Evolutionary conservation across 1,139 yeast species (phyloP), one percentile per base, ranked within the genome.

Genomic region (Hemisphaericaspora lyxosophila): DNA sequence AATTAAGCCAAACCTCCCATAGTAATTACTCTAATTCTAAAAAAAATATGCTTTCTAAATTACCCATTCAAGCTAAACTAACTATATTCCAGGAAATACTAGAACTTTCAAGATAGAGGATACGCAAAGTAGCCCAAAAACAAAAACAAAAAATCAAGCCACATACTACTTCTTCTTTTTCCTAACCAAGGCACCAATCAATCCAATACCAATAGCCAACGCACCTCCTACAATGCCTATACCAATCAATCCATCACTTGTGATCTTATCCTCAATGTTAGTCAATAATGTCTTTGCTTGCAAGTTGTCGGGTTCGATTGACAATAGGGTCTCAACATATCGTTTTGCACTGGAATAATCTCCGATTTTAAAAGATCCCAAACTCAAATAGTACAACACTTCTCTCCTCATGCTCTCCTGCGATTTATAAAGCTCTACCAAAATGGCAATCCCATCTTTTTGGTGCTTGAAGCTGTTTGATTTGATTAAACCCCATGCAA

Each of bases 401-500:
- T 94, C 98, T 43, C 97, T 73, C 49, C 97, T 76, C 64, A 96
- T 78, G 40, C 79, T 77, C 0, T 96, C 92, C 0, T 85, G 84
- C 37, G 80, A 88, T 50, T 81, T 79, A 62, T 83, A 90, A 32
- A 87, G 75, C 38, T 80, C 81, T 0, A 92, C 76, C 43, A 94
- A 69, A 26, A 90, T 71, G 41, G 78, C 80, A 18, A 94, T 80
- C 0, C 97, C 99, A 39, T 82, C 72, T 48, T 82, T 75, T 54
- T 87, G 95, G 43, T 85, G 82, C 35, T 70, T 72, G 17, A 70
- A 70, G 32, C 70, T 66, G 35, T 62, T 54, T 4, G 95, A 80
- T 57, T 89, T 89, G 45, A 94, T 78, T 38, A 92, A 68, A 1
- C 95, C 98, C 98, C 99, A 94, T 1, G 97, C 95, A 53, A 86